phyloP scores from a whole-genome alignment of 352 stramenopile genomes.

The Aphanomyces invadans region DNA sequence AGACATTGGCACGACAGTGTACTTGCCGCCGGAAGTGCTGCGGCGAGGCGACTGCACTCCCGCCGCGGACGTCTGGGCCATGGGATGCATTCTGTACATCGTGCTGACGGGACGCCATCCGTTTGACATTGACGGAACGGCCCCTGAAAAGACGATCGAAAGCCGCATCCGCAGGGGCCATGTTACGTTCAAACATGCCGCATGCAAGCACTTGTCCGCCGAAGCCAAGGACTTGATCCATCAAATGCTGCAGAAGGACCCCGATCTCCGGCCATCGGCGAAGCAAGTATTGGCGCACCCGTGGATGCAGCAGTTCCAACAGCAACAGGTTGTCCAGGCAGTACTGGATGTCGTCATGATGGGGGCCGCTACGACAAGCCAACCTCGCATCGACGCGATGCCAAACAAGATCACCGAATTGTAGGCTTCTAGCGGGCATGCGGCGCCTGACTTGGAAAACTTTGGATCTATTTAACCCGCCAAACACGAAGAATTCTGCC shows the following conservation, averaged over 20 bases:
- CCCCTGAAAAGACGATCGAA: constrained; percentile 81
- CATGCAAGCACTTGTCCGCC: constrained; percentile 64
- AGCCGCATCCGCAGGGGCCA: constrained; percentile 49
- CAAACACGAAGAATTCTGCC: too few relatives aligned
- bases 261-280: constrained; percentile 72
- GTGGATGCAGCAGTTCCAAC: constrained; percentile 55
- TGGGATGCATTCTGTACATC: constrained; percentile 93
- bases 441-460: too few relatives aligned
- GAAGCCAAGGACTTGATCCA: constrained; percentile 87
- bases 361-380: background rate
- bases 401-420: too few relatives aligned
- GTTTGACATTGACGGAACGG: constrained; percentile 85
- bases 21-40: constrained; percentile 59
- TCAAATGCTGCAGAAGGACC: constrained; percentile 81
- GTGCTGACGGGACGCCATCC: constrained; percentile 88
- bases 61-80: constrained; percentile 69
- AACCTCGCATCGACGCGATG: too few relatives aligned
- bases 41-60: constrained; percentile 42
- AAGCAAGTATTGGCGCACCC: constrained; percentile 88
- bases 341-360: background rate
- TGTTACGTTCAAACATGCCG: constrained; percentile 44
- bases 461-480: too few relatives aligned
- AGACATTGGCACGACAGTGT: constrained; percentile 68
- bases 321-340: background rate
- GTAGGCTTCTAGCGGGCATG: too few relatives aligned